Evolutionary conservation across 306 rosid genomes (phyloP).

Genomic region (Nissolia schottii): DNA sequence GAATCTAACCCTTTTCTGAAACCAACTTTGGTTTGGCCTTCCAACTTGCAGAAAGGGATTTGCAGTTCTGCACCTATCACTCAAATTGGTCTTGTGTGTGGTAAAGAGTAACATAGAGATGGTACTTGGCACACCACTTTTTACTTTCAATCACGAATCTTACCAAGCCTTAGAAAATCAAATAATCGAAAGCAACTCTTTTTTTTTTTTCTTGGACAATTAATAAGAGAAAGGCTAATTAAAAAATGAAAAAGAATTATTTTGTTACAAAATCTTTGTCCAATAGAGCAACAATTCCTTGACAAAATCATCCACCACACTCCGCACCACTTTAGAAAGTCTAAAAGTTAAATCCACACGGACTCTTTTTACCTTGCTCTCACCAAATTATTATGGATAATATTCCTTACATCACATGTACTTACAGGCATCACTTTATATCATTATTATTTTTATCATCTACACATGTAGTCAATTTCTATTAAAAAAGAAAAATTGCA

Average conservation of each 20-base stretch:
- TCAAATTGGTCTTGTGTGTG: slow-evolving; percentile 30
- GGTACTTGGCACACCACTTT: slow-evolving; percentile 40
- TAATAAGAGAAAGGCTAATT: too few species aligned
- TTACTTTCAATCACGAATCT: slow-evolving; percentile 40
- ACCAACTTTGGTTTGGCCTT: slow-evolving; percentile 31
- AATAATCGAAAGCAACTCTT: background rate
- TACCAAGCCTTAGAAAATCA: slow-evolving; percentile 10
- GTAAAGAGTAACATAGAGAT: slow-evolving; percentile 45
- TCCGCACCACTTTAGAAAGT: slow-evolving; percentile 22
- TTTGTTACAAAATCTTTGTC: slow-evolving; percentile 38
- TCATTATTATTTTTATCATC: background rate
- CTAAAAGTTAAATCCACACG: slow-evolving; percentile 20
- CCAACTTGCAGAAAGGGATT: slow-evolving; percentile 35
- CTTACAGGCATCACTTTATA: background rate
- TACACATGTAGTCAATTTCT: too few species aligned
- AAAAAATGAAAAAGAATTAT: too few species aligned
- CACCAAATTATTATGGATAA: background rate
- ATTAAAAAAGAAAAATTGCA: too few species aligned
- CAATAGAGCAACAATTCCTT: slow-evolving; percentile 11
- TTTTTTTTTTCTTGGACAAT: too few species aligned
- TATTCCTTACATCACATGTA: background rate
- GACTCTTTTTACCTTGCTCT: background rate
- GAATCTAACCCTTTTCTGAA: slow-evolving; percentile 43
- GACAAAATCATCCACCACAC: slow-evolving; percentile 30
- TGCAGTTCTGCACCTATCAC: slow-evolving; percentile 40